Percentiles rank a stretch among this genome's conserved stretches.
Evolutionary conservation across 805 yeast species (phyloP).

Genomic region (Starmerella bombi): DNA sequence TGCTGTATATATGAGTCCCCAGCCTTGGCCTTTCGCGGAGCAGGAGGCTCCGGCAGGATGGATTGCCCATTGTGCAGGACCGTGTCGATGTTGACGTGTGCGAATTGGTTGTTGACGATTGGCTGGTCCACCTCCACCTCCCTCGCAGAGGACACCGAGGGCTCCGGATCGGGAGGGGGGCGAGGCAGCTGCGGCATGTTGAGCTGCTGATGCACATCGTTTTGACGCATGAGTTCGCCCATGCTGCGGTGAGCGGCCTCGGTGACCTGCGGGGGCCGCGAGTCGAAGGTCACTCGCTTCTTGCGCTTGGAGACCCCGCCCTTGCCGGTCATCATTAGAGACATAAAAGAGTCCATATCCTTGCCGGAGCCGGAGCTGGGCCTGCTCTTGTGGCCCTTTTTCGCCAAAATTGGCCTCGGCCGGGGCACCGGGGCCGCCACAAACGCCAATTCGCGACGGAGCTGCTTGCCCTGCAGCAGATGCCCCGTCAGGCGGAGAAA

Average conservation of each 20-base stretch:
- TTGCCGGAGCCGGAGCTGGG: conserved; percentile 25
- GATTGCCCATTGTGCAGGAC: conserved; percentile 53
- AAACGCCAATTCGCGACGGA: conserved; percentile 31
- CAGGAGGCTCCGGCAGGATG: conserved; percentile 35
- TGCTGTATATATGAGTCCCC: conserved; percentile 21
- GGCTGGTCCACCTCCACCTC: conserved; percentile 43
- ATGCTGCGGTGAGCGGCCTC: conserved; percentile 31
- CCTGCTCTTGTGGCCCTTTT: conserved; percentile 24
- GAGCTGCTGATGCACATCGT: conserved; percentile 11
- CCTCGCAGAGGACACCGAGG: conserved; percentile 6
- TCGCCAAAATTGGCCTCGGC: conserved; percentile 63
- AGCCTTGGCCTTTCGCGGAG: conserved; percentile 20
- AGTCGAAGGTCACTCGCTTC: conserved; percentile 29
- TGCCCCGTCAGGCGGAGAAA: conserved; percentile 69
- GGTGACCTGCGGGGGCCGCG: conserved; percentile 29
- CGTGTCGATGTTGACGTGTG: conserved; percentile 65
- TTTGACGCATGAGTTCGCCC: conserved; percentile 29
- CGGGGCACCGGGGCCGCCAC: conserved; percentile 54
- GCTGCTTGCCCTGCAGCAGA: conserved; percentile 38
- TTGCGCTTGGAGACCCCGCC: conserved; percentile 16
- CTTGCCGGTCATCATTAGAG: conserved; percentile 47
- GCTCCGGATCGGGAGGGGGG: conserved; percentile 19
- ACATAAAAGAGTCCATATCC: conserved; percentile 77
- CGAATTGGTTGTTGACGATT: conserved; percentile 60
- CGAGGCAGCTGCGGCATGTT: conserved; percentile 14